Evolutionary conservation across 1,284 basidiomycete genomes (phyloP).

Genomic region (Fomitopsis pinicola): DNA sequence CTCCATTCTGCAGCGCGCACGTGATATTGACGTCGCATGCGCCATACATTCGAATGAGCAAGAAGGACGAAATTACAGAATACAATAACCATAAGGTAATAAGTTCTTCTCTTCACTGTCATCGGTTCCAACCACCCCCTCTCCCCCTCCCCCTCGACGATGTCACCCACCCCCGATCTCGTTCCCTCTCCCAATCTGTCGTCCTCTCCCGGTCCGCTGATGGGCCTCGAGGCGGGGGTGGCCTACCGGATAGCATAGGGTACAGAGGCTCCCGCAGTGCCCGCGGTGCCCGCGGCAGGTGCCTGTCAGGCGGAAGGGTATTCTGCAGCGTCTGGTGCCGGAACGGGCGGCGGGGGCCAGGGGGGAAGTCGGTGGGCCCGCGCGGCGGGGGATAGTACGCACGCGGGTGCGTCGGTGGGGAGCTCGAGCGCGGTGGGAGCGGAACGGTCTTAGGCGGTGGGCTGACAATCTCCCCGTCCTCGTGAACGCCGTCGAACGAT

Average conservation of each 20-base stretch:
- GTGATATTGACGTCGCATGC: background rate
- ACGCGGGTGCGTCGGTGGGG: constrained; percentile 44
- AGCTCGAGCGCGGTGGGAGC: constrained; percentile 33
- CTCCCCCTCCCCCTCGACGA: background rate
- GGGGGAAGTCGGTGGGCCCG: constrained; percentile 19
- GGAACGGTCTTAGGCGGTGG: constrained; percentile 26
- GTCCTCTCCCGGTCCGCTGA: constrained; percentile 19
- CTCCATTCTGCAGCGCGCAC: background rate
- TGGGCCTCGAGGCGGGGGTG: constrained; percentile 34
- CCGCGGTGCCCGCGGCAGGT: constrained; percentile 48
- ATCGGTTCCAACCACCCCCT: background rate
- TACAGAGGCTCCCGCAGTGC: constrained; percentile 38
- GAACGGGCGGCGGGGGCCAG: constrained; percentile 13
- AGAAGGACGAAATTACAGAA: background rate
- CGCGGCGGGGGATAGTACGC: constrained; percentile 26
- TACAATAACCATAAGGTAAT: constrained; percentile 1
- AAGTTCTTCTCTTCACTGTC: background rate
- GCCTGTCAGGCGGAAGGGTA: constrained; percentile 24
- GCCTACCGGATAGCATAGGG: constrained; percentile 15
- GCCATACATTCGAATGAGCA: background rate
- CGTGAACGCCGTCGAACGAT: constrained; percentile 32
- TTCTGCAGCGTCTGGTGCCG: constrained; percentile 18
- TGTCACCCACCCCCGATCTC: background rate
- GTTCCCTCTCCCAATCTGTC: constrained; percentile 7
- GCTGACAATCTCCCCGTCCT: constrained; percentile 53